These are phyloP conservation scores for Schizothecium vesticola DNA, from an alignment of 495 filamentous ascomycete genomes.

Conservation along the genomic window DNA sequence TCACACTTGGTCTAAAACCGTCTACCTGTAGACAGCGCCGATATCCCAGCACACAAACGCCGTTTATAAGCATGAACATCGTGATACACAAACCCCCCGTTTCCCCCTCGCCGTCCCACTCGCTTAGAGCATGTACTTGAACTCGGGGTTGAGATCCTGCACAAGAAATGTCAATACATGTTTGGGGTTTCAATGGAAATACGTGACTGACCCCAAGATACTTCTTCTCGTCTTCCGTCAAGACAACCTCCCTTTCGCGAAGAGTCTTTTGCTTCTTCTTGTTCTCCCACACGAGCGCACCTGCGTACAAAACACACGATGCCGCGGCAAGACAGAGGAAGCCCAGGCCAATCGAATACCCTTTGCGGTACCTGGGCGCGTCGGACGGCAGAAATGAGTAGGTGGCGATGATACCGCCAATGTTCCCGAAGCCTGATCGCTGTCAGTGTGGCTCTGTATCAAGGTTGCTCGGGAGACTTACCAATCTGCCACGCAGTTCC, in stretches of 20 bases:
- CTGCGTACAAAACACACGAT: slow-evolving; percentile 56
- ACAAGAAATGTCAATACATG: not conserved
- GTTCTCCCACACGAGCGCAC: slow-evolving; percentile 60
- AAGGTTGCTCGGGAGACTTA: not conserved
- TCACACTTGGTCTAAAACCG: not conserved
- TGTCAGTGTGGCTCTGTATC: not conserved
- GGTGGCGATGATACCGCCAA: slow-evolving; percentile 86
- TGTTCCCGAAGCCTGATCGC: slow-evolving; percentile 68
- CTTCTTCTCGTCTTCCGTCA: slow-evolving; percentile 70
- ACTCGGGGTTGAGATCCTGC: slow-evolving; percentile 58
- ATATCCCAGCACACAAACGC: not conserved
- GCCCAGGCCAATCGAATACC: slow-evolving; percentile 72
- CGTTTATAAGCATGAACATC: not conserved
- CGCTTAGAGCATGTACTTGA: slow-evolving; percentile 45
- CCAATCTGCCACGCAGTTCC: slow-evolving; percentile 84
- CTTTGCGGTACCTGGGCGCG: slow-evolving; percentile 62
- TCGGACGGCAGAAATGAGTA: slow-evolving; percentile 74
- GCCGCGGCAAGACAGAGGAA: slow-evolving; percentile 65
- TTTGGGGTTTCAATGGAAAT: not conserved
- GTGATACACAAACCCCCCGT: not conserved
- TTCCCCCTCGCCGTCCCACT: not conserved
- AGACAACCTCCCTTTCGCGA: slow-evolving; percentile 38
- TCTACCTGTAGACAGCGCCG: not conserved
- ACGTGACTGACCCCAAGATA: slow-evolving; percentile 49
- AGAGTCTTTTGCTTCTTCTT: slow-evolving; percentile 50